Evolutionary conservation across 306 rosid species (phyloP).

Genomic region (Geum urbanum): DNA sequence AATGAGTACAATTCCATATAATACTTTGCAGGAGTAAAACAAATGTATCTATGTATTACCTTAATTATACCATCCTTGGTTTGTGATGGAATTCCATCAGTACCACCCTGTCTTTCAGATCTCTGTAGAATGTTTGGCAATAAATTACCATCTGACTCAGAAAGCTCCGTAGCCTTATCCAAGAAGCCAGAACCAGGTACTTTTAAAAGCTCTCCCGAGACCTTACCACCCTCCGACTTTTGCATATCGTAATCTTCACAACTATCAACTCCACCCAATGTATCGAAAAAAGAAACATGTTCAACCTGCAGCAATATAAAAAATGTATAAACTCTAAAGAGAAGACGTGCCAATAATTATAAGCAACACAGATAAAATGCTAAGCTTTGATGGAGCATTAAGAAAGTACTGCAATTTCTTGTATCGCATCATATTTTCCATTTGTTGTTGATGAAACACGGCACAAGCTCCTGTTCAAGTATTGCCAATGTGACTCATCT

Average conservation of each 20-base stretch:
- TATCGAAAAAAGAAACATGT: conserved; percentile 53
- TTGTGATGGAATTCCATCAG: conserved; percentile 25
- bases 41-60: conserved; percentile 28
- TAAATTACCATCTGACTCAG: conserved; percentile 28
- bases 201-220: conserved; percentile 20
- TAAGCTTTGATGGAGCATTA: background rate
- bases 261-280: conserved; percentile 32
- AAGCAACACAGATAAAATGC: background rate
- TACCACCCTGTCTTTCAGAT: conserved; percentile 27
- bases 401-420: conserved; percentile 57
- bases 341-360: background rate
- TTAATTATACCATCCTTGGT: conserved; percentile 21
- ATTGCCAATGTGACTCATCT: conserved; percentile 77
- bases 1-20: background rate
- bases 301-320: conserved; percentile 61
- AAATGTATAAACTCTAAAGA: conserved; percentile 21
- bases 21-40: background rate
- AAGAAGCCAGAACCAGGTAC: conserved; percentile 26
- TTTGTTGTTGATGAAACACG: conserved; percentile 75
- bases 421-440: conserved; percentile 76
- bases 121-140: conserved; percentile 33
- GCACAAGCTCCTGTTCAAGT: conserved; percentile 69
- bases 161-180: conserved; percentile 29
- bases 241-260: conserved; percentile 31
- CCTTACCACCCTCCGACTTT: conserved; percentile 16